Conservation (phyloP, 2,329 filamentous ascomycete species). For the Plenodomus lindquistii region DNA sequence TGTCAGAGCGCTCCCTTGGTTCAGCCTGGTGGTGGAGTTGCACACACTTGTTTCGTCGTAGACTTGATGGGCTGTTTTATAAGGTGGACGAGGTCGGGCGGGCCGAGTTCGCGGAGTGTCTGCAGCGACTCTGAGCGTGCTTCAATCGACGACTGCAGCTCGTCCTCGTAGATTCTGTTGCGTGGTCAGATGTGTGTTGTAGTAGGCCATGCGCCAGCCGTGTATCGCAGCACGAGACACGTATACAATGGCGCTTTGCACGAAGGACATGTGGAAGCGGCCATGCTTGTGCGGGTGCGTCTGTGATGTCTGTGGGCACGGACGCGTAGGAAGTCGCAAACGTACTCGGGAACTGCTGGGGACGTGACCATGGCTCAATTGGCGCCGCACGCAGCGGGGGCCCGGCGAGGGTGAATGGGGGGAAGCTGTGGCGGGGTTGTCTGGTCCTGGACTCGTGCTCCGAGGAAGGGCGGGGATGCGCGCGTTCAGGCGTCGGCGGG, state of each 20-base stretch:
- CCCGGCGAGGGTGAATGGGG: slow-evolving; percentile 4
- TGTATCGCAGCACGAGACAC: no score
- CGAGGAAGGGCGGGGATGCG: slow-evolving; percentile 14
- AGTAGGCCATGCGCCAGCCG: no score
- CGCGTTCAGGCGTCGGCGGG: slow-evolving; percentile 10
- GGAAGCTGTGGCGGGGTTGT: slow-evolving; percentile 12
- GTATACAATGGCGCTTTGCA: no score
- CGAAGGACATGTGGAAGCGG: not conserved
- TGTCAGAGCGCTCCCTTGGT: slow-evolving; percentile 11
- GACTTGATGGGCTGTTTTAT: slow-evolving; percentile 73
- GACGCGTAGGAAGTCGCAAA: not conserved
- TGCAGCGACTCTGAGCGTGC: slow-evolving; percentile 87
- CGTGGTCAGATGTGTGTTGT: slow-evolving; percentile 1
- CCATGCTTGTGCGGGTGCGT: not conserved
- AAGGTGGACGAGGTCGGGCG: slow-evolving; percentile 93
- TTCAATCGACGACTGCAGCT: slow-evolving; percentile 88
- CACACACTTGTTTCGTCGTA: slow-evolving; percentile 59
- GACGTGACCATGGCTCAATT: slow-evolving; percentile 47
- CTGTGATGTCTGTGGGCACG: not conserved
- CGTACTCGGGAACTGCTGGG: slow-evolving; percentile 51
- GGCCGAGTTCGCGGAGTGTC: slow-evolving; percentile 86
- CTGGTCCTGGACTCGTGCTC: no score
- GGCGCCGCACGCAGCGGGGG: slow-evolving; percentile 25
- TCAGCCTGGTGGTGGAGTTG: slow-evolving; percentile 1
- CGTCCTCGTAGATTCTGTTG: slow-evolving; percentile 85